Conservation (phyloP, 257 asterid genomes). For the Solanum bukasovii region DNA sequence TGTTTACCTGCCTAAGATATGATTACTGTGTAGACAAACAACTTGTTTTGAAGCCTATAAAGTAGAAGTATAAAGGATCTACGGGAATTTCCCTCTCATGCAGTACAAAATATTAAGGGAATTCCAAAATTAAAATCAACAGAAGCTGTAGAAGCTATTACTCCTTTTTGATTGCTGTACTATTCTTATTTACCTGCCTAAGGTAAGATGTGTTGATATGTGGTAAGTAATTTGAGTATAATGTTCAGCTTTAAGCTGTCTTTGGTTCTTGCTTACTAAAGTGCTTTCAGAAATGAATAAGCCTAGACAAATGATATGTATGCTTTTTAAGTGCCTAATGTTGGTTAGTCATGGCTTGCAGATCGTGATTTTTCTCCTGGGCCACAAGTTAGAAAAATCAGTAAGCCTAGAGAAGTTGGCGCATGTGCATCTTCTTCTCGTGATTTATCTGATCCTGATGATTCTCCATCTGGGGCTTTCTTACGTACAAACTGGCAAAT, state of each 20-base stretch:
- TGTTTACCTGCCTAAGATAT: neutral
- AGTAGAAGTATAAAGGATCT: neutral
- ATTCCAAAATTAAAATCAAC: neutral
- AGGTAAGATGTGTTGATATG: neutral
- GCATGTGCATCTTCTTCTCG: slow-evolving; percentile 22
- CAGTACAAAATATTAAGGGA: neutral
- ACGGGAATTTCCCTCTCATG: neutral
- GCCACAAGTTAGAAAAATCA: slow-evolving; percentile 19
- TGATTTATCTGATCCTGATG: slow-evolving; percentile 21
- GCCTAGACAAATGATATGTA: neutral
- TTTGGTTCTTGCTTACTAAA: neutral
- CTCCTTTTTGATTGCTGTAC: neutral
- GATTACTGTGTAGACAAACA: neutral
- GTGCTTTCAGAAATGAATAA: neutral
- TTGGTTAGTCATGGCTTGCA: slow-evolving; percentile 8
- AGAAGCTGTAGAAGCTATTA: neutral
- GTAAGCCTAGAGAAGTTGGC: slow-evolving; percentile 24
- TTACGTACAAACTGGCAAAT: slow-evolving; percentile 91
- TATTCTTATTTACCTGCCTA: neutral
- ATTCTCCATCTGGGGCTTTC: slow-evolving; percentile 41
- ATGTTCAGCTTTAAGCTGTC: neutral
- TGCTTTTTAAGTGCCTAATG: neutral
- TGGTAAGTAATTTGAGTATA: neutral
- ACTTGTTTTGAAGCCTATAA: neutral
- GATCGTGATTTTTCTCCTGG: slow-evolving; percentile 36